phyloP scores from a whole-genome alignment of 1,284 basidiomycete species.

The Cyathus pygmaeus region DNA sequence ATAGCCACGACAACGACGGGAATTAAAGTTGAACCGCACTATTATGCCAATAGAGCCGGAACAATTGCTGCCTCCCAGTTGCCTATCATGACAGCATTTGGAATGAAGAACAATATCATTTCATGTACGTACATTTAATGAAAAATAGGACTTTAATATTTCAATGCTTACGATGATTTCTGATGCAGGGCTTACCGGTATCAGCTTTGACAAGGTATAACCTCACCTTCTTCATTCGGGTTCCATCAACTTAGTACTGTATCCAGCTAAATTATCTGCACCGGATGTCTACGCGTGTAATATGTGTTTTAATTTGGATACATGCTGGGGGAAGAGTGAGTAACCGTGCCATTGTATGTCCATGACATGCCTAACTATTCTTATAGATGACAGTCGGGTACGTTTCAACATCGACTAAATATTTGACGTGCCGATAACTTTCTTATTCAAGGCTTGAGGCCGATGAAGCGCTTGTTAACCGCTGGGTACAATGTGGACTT shows the following conservation, averaged over 20 bases:
- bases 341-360: no score
- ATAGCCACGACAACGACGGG: constrained; percentile 50
- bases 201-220: constrained; percentile 67
- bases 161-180: neutral
- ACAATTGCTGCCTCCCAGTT: constrained; percentile 64
- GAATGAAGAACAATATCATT: constrained; percentile 72
- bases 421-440: neutral
- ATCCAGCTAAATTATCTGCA: constrained; percentile 46
- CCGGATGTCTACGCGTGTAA: constrained; percentile 59
- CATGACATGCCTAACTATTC: no score
- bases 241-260: no score
- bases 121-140: constrained; percentile 66
- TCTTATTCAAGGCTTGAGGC: constrained; percentile 18
- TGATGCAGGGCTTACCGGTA: constrained; percentile 66
- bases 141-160: no score
- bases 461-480: constrained; percentile 21
- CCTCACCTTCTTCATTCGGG: no score
- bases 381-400: constrained; percentile 28
- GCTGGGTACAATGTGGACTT: constrained; percentile 54
- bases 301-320: constrained; percentile 60
- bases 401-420: neutral
- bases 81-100: constrained; percentile 69
- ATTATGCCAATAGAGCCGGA: constrained; percentile 61
- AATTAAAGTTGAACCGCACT: constrained; percentile 44
- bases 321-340: constrained; percentile 58